These are phyloP conservation scores for Botrytis elliptica DNA, from an alignment of 2,329 filamentous ascomycete species.

Conservation along the genomic window DNA sequence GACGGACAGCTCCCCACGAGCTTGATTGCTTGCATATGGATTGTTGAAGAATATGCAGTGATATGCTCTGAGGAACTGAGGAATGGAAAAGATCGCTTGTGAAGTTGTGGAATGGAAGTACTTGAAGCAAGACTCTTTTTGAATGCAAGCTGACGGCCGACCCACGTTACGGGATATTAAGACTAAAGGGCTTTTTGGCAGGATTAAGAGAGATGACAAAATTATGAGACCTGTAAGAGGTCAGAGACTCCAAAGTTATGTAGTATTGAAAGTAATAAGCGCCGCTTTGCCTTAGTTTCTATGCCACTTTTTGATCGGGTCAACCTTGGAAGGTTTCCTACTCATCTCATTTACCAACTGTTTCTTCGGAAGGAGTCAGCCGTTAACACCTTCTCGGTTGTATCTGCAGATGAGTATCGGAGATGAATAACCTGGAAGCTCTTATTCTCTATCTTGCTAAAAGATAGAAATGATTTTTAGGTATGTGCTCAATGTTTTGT, in stretches of 20 bases:
- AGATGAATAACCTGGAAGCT: neutral
- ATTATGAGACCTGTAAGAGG: neutral
- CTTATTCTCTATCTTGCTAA: neutral
- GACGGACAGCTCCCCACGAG: slow-evolving; percentile 23
- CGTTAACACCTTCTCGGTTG: slow-evolving; percentile 8
- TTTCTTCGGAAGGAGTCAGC: slow-evolving; percentile 9
- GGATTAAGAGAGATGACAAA: neutral
- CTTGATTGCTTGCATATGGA: slow-evolving; percentile 18
- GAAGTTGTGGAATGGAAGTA: neutral
- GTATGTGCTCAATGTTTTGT: neutral
- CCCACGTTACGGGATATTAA: neutral
- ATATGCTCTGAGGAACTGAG: neutral
- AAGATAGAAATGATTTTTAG: neutral
- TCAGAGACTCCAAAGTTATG: neutral
- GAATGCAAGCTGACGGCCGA: slow-evolving; percentile 6
- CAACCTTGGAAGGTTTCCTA: slow-evolving; percentile 8
- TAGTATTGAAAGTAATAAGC: slow-evolving; percentile 18
- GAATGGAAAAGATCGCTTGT: neutral
- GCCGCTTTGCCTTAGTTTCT: slow-evolving; percentile 12
- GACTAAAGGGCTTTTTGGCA: neutral
- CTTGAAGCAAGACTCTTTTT: neutral
- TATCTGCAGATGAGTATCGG: slow-evolving; percentile 9
- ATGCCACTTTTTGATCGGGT: neutral
- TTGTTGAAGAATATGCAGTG: slow-evolving; percentile 19
- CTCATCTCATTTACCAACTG: slow-evolving; percentile 3